Evolutionary conservation across 2,329 filamentous ascomycete species (phyloP), one percentile per base, ranked within the genome.

Genomic region (Geosmithia flava): DNA sequence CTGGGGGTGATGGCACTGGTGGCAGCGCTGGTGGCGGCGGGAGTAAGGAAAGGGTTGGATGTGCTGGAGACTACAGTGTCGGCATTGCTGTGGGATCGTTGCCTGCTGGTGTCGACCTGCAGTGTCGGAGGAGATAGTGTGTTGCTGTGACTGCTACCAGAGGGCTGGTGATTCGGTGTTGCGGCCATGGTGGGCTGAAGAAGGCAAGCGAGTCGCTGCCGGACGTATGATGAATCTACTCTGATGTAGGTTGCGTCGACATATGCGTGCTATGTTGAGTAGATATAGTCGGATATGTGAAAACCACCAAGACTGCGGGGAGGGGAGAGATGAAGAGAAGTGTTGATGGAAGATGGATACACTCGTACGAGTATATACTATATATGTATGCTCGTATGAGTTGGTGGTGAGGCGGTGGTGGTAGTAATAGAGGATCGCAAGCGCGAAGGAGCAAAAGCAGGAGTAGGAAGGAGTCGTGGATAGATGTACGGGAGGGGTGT

Each of bases 31-130:
- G 50, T 51, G 13, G 29, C 48, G 17, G 50, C 47, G 3, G 54
- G 55, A 1, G 55, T 56, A 33, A 55, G 52, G 17, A 56, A 56
- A 7, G 48, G 48, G 23, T 49, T 47, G 8, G 48, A 27, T 50
- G 29, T 49, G 44, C 51, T 54, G 52, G 50, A 46, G 33, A 30
- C 17, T 23, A 51, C 44, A 1, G 50, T 51, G 15, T 51, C 50
- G 33, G 50, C 45, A 33, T 48, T 49, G 30, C 50, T 51, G 41
- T 30, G 16, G 16, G 50, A 39, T 5, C 50, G 50, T 45, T 51
- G 47, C 27, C 50, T 11, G 17, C 50, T 11, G 17, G 49, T 51
- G 44, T 51, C 47, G 39, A 51, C 40, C 20, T 48, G 44, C 3
- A 50, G 43, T 8, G 44, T 46, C 8, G 47, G 47, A 8, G 37